A percentile compares a stretch with the other conserved stretches of the same genome.
phyloP scores from a whole-genome alignment of 1,139 yeast species.

The Torulaspora pretoriensis region DNA sequence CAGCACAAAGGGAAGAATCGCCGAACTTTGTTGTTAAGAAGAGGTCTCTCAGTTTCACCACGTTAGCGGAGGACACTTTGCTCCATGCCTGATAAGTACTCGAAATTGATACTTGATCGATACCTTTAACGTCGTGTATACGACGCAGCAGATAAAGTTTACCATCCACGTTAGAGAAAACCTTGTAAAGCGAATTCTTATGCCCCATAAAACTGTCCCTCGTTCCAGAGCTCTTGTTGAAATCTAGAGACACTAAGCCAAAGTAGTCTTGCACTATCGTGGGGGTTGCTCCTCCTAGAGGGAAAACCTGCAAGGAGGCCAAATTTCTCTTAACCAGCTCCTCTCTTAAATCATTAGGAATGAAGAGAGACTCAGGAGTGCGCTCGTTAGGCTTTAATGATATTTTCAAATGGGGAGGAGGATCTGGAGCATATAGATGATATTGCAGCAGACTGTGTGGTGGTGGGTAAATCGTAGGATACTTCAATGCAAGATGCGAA shows the following conservation, averaged over 20 bases:
- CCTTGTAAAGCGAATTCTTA: conserved; percentile 68
- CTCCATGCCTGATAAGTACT: conserved; percentile 51
- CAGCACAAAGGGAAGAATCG: conserved; percentile 59
- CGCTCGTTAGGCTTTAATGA: conserved; percentile 68
- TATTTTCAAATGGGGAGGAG: conserved; percentile 66
- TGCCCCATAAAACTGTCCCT: conserved; percentile 54
- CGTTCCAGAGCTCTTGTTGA: conserved; percentile 43
- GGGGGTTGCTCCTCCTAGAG: conserved; percentile 35
- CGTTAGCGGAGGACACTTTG: conserved; percentile 49
- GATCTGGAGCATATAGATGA: conserved; percentile 85
- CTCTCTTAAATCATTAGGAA: conserved; percentile 70
- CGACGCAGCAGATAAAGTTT: conserved; percentile 71
- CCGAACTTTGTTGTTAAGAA: conserved; percentile 87
- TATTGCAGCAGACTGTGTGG: conserved; percentile 57
- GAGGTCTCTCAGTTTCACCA: conserved; percentile 71
- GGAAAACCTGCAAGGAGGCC: conserved; percentile 64
- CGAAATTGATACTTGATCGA: conserved; percentile 54
- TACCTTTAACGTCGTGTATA: conserved; percentile 58
- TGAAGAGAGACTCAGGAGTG: conserved; percentile 62
- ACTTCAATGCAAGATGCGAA: conserved; percentile 20
- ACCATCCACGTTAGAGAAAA: conserved; percentile 75
- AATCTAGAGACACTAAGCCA: conserved; percentile 79
- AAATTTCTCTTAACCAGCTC: conserved; percentile 69
- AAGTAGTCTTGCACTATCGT: conserved; percentile 73
- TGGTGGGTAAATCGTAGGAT: conserved; percentile 36